Base-by-base conservation (phyloP, 78 protist species). In the Dictyostelium firmibasis region DNA sequence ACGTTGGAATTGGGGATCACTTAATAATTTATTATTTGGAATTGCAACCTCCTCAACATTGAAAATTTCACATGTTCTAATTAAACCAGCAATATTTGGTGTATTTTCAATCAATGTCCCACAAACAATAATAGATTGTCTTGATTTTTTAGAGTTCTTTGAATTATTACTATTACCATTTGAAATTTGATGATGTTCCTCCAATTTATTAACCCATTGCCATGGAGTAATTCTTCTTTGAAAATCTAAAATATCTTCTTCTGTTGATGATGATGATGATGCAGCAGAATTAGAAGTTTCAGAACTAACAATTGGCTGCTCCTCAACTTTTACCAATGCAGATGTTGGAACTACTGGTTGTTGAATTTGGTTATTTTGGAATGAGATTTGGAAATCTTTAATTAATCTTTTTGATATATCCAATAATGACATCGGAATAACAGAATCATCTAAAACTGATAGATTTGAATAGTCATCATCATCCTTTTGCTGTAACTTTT, bases 71-170 rank as follows among this genome's bases (percentile, higher is more conserved):
- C 94, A 64, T 14, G 95, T 89, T 29, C 98, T 41, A 31, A 84
- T 79, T 11, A 96, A 76, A 64, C 97, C 97, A 4, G 97, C 97
- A 35, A 96, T 8, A 43, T 96, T 96, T 57, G 97, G 97, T 23
- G 95, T 87, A 43, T 87, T 91, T 53, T 96, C 97, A 27, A 96
- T 81, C 10, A 93, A 86, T 35, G 96, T 78, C 20, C 92, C 97
- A 47, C 85, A 85, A n/a, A 96, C 53, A 57, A 96, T 93, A 86
- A 96, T 81, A 53, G 62, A 47, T 75, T 95, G 97, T 60, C 95
- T 82, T 74, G 75, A 67, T 67, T 67, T n/a, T 27, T 67, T 67
- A 11, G 31, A 27, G 5, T 70, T 91, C 27, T 83, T 33, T 33
- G 38, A 20, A 41, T 83, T 83, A 60, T 36, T 29, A 67, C 36